Evolutionary conservation across 2,329 filamentous ascomycete species (phyloP).

Genomic region (Bimuria novae-zelandiae): DNA sequence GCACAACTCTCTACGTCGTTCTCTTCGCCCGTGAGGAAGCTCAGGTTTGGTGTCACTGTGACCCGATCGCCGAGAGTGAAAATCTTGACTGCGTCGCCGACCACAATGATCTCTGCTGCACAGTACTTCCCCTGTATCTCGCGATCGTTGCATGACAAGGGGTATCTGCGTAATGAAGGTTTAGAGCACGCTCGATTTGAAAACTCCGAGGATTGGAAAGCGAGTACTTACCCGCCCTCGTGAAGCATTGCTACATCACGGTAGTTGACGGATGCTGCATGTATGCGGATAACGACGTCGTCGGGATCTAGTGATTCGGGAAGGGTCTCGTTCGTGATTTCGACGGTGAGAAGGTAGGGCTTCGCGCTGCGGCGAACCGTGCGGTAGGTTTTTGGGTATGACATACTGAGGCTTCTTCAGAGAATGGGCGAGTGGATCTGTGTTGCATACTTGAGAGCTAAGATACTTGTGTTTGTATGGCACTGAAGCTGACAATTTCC

Average conservation of each 20-base stretch:
- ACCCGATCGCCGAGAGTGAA: conserved; percentile 34
- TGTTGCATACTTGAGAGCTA: neutral
- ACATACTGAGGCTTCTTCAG: neutral
- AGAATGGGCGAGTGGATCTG: neutral
- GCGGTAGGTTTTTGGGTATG: conserved; percentile 5
- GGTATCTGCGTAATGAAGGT: neutral
- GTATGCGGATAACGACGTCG: conserved; percentile 31
- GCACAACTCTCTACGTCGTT: neutral
- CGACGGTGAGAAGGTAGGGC: conserved; percentile 14
- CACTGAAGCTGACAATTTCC: neutral
- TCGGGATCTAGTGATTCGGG: conserved; percentile 16
- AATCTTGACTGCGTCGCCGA: conserved; percentile 19
- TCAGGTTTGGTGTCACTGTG: conserved; percentile 16
- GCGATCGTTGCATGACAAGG: neutral
- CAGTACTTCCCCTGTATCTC: conserved; percentile 31
- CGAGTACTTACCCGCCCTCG: conserved; percentile 21
- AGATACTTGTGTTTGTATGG: neutral
- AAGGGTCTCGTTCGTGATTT: conserved; percentile 17
- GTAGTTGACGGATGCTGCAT: conserved; percentile 35
- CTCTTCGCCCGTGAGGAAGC: conserved; percentile 19
- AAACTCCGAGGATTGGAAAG: neutral
- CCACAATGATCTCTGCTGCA: conserved; percentile 29
- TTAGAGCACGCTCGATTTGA: no score
- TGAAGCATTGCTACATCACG: conserved; percentile 33
- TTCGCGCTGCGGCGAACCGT: neutral